These are phyloP conservation scores for Solanum chmielewskii DNA, from an alignment of 257 asterid species.

Conservation along the genomic window DNA sequence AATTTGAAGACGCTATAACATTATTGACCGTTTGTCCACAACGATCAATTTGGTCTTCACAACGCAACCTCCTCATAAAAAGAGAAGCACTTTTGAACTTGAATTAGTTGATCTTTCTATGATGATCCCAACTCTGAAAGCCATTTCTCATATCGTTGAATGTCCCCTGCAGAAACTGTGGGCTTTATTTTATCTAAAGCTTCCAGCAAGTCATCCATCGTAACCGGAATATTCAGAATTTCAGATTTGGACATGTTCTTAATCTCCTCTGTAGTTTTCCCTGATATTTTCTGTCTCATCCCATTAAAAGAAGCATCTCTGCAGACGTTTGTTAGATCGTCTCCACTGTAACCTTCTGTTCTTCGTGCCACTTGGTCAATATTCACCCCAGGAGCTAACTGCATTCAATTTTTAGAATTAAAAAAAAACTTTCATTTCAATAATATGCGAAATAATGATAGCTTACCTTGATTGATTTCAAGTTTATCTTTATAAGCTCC, in stretches of 20 bases:
- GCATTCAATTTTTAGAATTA: not conserved
- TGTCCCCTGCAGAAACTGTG: constrained; percentile 76
- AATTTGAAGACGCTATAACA: no score
- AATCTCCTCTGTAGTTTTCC: constrained; percentile 10
- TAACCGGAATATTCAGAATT: not conserved
- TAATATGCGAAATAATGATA: not conserved
- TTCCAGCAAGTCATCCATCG: no score
- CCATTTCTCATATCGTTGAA: constrained; percentile 84
- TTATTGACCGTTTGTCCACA: no score
- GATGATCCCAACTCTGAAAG: constrained; percentile 78
- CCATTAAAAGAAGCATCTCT: constrained; percentile 83
- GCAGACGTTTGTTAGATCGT: constrained; percentile 75
- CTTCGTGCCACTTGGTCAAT: not conserved
- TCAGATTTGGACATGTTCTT: no score
- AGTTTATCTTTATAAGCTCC: constrained; percentile 75
- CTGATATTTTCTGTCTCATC: constrained; percentile 70
- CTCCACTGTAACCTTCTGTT: not conserved
- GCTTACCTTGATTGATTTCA: constrained; percentile 77
- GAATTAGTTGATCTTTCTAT: not conserved
- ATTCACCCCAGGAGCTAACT: constrained; percentile 55
- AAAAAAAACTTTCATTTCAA: not conserved
- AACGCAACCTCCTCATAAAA: no score
- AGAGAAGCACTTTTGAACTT: not conserved
- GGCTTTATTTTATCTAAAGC: constrained; percentile 23
- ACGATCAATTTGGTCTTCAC: no score